Conservation (phyloP, 1,284 basidiomycete genomes). For the Sporisorium graminicola region DNA sequence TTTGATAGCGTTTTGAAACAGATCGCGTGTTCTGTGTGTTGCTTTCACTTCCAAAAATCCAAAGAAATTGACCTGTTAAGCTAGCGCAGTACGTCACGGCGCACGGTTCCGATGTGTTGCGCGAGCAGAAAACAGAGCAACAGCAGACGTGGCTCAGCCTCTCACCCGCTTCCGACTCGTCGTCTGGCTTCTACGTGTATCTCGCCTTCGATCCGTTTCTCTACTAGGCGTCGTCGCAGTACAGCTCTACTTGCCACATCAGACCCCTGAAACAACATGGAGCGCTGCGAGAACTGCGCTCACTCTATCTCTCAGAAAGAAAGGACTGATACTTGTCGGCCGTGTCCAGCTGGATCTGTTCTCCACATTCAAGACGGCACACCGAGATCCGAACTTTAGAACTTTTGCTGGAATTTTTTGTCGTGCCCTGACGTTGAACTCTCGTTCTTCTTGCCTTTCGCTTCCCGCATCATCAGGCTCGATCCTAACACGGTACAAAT, state of each 20-base stretch:
- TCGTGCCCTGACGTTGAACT: conserved; percentile 6
- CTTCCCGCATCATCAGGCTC: background rate
- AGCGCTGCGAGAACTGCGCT: background rate
- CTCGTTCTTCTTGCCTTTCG: background rate
- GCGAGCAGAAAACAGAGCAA: background rate
- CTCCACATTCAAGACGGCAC: conserved; percentile 13
- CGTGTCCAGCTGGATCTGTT: background rate
- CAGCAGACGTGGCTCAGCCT: background rate
- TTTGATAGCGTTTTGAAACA: background rate
- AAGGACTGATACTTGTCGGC: conserved; percentile 1
- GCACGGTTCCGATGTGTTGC: conserved; percentile 27
- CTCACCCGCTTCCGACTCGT: background rate
- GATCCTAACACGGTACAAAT: background rate
- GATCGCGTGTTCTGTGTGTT: conserved; percentile 9
- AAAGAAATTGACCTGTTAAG: too few species aligned
- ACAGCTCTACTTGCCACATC: background rate
- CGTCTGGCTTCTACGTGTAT: too few species aligned
- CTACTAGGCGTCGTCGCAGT: background rate
- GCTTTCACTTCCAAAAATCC: background rate
- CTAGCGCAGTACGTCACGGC: conserved; percentile 21
- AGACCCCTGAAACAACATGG: too few species aligned
- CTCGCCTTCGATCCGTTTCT: too few species aligned
- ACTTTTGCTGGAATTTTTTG: conserved; percentile 13
- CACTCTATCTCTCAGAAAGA: background rate
- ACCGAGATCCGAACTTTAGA: conserved; percentile 26